Evolutionary conservation across 345 rosid species (phyloP).

Genomic region (Psidium guajava): DNA sequence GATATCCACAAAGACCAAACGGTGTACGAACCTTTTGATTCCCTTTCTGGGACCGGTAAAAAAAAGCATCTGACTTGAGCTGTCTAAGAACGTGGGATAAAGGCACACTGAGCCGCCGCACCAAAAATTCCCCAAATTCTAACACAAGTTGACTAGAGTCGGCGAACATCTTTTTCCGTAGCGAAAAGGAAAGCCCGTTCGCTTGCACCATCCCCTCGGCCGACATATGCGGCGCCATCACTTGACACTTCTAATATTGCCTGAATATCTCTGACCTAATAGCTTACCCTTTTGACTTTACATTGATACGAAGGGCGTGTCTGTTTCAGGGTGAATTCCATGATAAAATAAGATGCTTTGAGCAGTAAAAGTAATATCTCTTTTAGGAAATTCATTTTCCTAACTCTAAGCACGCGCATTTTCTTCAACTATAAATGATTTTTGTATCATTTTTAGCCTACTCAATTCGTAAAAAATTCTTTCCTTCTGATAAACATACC

Average conservation of each 20-base stretch:
- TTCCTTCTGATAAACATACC: background rate
- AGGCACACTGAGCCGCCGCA: background rate
- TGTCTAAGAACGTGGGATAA: background rate
- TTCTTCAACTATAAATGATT: background rate
- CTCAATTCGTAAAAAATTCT: accelerated
- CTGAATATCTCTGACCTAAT: background rate
- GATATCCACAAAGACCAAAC: background rate
- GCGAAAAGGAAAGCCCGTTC: background rate
- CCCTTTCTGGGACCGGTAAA: background rate
- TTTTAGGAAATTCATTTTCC: too few species aligned
- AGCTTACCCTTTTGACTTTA: background rate
- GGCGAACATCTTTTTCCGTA: background rate
- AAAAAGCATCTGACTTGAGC: background rate
- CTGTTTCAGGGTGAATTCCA: background rate
- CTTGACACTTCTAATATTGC: background rate
- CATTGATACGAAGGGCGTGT: background rate
- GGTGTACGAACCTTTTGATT: background rate
- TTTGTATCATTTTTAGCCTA: background rate
- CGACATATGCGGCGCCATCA: background rate
- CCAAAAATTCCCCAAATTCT: background rate
- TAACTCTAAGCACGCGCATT: background rate
- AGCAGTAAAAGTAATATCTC: background rate
- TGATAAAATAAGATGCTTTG: background rate
- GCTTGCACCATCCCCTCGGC: background rate
- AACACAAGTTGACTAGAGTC: background rate